Evolutionary conservation across 2,329 filamentous ascomycete species (phyloP), one percentile per base, ranked within the genome.

Genomic region (Diaporthe vexans): DNA sequence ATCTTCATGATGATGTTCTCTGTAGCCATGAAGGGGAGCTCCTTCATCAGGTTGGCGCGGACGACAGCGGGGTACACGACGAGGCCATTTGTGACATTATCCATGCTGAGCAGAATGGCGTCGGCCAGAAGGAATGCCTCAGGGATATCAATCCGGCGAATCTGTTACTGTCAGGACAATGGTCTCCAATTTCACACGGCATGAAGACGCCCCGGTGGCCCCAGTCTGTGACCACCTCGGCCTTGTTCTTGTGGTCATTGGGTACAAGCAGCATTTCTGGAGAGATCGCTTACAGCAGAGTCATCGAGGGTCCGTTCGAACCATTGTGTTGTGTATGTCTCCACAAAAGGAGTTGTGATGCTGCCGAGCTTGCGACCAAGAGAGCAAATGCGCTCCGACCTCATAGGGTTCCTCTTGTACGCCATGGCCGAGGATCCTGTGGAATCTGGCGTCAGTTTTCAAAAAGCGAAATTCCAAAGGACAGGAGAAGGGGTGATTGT

Each of bases 21-120:
- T 43, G 78, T 95, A 10, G 91, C 89, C 93, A 96, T 97, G 85
- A 98, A 97, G 0, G 95, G 95, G 19, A 98, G 89, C 84, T 97
- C 94, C 76, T 92, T 89, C 78, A 91, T 88, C 59, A 97, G 87
- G 76, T 89, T 91, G 74, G 88, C 87, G 75, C 88, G 86, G 81
- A 97, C 94, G 73, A 91, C 88, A 73, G 90, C 88, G 33, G 94
- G 94, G 83, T 97, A 98, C 52, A 98, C 89, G n/a, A 83, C 92
- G 15, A 95, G 86, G 13, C 93, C 74, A 21, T 73, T 63, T 19
- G 75, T 76, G 37, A 76, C 73, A 43, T 76, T 75, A n/a, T 76
- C 65, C 24, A 76, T 74, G 33, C 91, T 87, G 63, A 94, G 90
- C 10, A 92, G 85, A 77, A 95, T 89, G 26, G 92, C 90, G 77